A percentile compares a stretch with the other conserved stretches of the same genome.
Conservation (phyloP, 2,329 filamentous ascomycete species). For the Peltaster fructicola region DNA sequence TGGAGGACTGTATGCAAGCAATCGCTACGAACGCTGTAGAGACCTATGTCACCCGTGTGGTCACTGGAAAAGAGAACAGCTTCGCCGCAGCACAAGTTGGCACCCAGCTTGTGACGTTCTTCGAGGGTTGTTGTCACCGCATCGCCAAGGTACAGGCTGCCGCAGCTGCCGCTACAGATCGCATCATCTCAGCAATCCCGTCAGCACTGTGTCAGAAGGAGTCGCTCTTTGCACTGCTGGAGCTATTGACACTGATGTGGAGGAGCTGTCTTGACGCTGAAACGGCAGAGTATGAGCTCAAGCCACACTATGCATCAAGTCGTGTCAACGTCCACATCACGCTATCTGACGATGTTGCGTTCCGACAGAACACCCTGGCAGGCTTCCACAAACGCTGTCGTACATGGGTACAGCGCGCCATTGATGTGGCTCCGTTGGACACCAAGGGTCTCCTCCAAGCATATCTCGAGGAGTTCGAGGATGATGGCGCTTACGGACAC, state of each 20-base stretch:
- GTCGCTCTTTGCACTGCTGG: conserved; percentile 81
- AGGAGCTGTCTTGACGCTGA: conserved; percentile 84
- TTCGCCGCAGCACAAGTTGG: conserved; percentile 91
- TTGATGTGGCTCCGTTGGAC: conserved; percentile 76
- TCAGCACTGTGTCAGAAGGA: conserved; percentile 79
- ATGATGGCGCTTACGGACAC: conserved; percentile 79
- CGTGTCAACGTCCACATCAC: conserved; percentile 68
- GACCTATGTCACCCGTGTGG: conserved; percentile 59
- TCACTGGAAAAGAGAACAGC: conserved; percentile 50
- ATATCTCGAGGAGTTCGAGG: conserved; percentile 86
- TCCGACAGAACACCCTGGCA: conserved; percentile 64
- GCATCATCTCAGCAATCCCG: conserved; percentile 67
- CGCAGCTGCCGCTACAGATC: conserved; percentile 66
- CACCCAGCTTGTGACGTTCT: conserved; percentile 66
- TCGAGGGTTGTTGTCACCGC: conserved; percentile 81
- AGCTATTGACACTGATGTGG: conserved; percentile 90
- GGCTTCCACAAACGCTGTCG: conserved; percentile 60
- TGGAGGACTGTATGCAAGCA: conserved; percentile 45
- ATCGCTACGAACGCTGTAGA: conserved; percentile 54
- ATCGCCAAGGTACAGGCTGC: conserved; percentile 83
- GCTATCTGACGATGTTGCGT: conserved; percentile 80
- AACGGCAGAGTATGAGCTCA: conserved; percentile 81
- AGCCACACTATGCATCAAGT: conserved; percentile 59
- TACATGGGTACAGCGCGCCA: conserved; percentile 60
- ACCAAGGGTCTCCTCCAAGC: conserved; percentile 92